phyloP scores from a whole-genome alignment of 2,329 filamentous ascomycete species.

The Arthrinium phaeospermum region DNA sequence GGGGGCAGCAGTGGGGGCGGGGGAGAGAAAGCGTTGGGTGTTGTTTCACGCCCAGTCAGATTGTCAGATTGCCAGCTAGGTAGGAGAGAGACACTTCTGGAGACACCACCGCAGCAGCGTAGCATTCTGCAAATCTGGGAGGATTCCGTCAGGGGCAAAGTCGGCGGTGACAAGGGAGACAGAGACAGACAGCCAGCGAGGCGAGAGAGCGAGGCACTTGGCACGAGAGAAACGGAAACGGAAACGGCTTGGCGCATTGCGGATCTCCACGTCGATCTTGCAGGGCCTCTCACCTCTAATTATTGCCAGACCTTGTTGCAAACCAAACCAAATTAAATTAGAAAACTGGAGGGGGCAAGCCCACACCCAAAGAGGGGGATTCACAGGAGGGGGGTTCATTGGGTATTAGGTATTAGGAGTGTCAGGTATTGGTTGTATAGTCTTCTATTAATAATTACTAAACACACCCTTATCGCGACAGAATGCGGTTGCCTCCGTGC shows the following conservation, averaged over 20 bases:
- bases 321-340: not conserved
- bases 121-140: not conserved
- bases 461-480: conserved; percentile 15
- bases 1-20: not conserved
- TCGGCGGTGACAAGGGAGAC: not conserved
- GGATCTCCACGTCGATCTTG: conserved; percentile 15
- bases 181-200: not conserved
- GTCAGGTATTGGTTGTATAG: not conserved
- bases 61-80: not conserved
- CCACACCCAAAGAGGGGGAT: not conserved
- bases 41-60: conserved; percentile 1
- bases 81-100: too few relatives aligned
- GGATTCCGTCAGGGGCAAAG: not conserved
- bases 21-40: not conserved
- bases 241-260: conserved; percentile 14
- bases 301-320: conserved; percentile 9
- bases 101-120: not conserved
- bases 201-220: too few relatives aligned
- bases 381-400: not conserved
- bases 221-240: not conserved
- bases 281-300: not conserved
- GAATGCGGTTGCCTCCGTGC: conserved; percentile 6
- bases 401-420: not conserved
- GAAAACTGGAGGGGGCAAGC: not conserved
- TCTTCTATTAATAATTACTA: conserved; percentile 16